Base-by-base conservation (phyloP, 192 early-diverging fungal genomes). In the Coemansia sp. region DNA sequence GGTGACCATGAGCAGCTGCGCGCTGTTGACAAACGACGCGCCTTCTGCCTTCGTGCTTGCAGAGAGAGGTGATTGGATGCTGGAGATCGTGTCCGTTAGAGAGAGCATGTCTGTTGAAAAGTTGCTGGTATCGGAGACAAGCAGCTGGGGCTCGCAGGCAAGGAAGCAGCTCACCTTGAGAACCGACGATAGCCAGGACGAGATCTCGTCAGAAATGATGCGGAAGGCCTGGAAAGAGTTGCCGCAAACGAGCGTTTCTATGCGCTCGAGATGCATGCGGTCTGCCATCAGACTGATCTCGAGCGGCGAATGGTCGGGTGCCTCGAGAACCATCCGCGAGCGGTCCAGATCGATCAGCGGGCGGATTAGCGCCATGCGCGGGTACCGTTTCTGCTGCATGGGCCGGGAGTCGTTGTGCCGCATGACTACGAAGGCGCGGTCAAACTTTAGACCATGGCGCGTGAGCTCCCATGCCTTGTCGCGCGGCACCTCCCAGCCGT, bases 1-100 rank as follows among this genome's bases (percentile, higher is more conserved):
- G 13, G 86, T 84, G 24, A 91, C 83, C 61, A 92, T 45, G 27
- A 93, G 72, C 62, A 89, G 88, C 29, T 86, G 89, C 22, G 89
- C 84, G 57, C 88, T 82, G 61, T 91, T 93, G 36, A 87, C 87
- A 58, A 93, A 83, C 11, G 86, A 78, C 20, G 85, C 67, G 4
- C 58, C 62, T 8, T 56, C 28, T 45, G 55, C 25, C 16, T 20
- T 23, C 7, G 29, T 18, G 28, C 9, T 62, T 23, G 47, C 22
- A 14, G 20, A 29, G 2, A 36, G 20, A 9, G 35, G 34, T 11
- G 58, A 18, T 29, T 23, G 47, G 19, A 39, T 11, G 28, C 42
- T 18, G 32, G 29, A 55, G 6, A 42, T 35, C 28, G 61, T 27
- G 1, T 32, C 55, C 29, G 60, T n/a, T 1, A 46, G 42, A 3